Base-by-base conservation (phyloP, 1,284 basidiomycete genomes). In the Phellopilus nigrolimitatus region DNA sequence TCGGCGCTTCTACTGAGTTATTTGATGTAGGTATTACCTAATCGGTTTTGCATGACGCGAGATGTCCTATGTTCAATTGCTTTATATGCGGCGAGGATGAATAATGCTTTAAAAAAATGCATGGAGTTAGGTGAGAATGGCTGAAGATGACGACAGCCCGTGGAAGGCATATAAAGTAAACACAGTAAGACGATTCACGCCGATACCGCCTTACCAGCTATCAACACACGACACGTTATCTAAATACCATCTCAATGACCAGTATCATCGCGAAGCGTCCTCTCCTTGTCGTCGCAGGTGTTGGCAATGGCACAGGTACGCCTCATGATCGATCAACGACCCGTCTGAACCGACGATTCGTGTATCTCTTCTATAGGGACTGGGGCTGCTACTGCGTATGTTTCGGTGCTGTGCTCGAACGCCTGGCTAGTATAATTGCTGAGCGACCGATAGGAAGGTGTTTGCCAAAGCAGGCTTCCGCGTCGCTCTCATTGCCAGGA, bases 401-500 rank as follows among this genome's bases (percentile, higher is more conserved):
- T 28, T 21, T n/a, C n/a, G n/a, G n/a, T 42, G 4, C 12, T 22
- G 30, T 13, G 15, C 9, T n/a, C 27, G 9, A 1, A 8, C 6
- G 4, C 12, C 5, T 8, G 13, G 10, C 13, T 13, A 5, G 21
- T 27, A 28, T 21, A 7, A 25, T 24, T 21, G n/a, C 41, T 37
- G 30, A 40, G n/a, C n/a, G 7, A 30, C 19, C 25, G 28, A 33
- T 44, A 51, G 50, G 31, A 51, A 24, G 24, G 44, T 55, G 40
- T 56, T 55, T 24, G 38, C 50, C 4, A 41, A 61, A 49, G 34
- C 57, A n/a, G 62, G 62, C 8, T 64, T 61, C 44, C 56, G 60
- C n/a, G 62, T 66, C 6, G 64, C 64, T 6, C 57, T 65, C 27
- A 60, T 66, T 43, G 63, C 64, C 2, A 57, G 64, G 21, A 62